phyloP scores from a whole-genome alignment of 2,329 filamentous ascomycete species.

The Truncatella angustata region DNA sequence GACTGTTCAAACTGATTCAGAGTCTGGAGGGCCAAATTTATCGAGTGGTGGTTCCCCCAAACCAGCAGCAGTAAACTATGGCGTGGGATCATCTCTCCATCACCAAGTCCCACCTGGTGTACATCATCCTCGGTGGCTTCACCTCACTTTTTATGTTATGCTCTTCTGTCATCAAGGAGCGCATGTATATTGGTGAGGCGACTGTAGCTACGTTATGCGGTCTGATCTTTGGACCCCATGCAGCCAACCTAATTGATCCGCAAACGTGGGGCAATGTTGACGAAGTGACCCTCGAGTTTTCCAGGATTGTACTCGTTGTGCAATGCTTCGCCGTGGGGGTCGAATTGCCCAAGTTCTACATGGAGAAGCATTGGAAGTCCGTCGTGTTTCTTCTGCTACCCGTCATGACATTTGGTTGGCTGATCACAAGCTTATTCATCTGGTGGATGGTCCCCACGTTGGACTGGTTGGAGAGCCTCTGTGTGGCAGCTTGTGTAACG shows the following conservation, averaged over 20 bases:
- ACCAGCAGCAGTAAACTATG: slow-evolving; percentile 51
- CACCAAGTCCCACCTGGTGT: slow-evolving; percentile 95
- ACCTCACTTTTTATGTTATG: slow-evolving; percentile 98
- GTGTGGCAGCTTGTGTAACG: slow-evolving; percentile 88
- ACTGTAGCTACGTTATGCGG: slow-evolving; percentile 88
- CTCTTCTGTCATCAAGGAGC: slow-evolving; percentile 97
- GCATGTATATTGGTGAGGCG: slow-evolving; percentile 96
- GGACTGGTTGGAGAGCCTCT: slow-evolving; percentile 86
- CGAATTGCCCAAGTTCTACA: slow-evolving; percentile 89
- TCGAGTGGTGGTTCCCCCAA: too few relatives aligned
- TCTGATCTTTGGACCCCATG: slow-evolving; percentile 85
- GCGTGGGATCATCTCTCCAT: slow-evolving; percentile 79
- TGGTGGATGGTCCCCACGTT: slow-evolving; percentile 84
- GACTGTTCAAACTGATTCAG: too few relatives aligned
- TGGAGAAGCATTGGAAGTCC: slow-evolving; percentile 96
- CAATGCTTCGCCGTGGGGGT: slow-evolving; percentile 92
- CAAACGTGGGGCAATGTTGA: slow-evolving; percentile 77
- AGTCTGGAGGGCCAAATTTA: too few relatives aligned
- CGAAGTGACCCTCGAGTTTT: slow-evolving; percentile 85
- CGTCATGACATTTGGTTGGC: slow-evolving; percentile 97
- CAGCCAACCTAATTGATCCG: slow-evolving; percentile 76
- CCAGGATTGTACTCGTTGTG: slow-evolving; percentile 83
- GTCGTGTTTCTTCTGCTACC: slow-evolving; percentile 85
- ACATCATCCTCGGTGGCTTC: slow-evolving; percentile 97
- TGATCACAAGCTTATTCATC: slow-evolving; percentile 87